Conservation (phyloP, 2,329 filamentous ascomycete species). For the Fusarium annulatum region DNA sequence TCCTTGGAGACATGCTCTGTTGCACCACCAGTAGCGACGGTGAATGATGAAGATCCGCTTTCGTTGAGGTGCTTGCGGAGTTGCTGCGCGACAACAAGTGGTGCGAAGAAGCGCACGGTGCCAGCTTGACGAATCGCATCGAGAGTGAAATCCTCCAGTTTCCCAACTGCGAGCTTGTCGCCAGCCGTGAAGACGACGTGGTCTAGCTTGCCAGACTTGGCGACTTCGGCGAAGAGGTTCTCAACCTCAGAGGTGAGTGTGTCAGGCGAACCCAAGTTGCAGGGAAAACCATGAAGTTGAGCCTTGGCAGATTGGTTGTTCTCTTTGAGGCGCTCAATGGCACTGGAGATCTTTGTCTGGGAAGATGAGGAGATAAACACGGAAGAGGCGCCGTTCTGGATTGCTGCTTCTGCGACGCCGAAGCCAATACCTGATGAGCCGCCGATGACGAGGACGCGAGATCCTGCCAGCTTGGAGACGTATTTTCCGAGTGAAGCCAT, state of each 20-base stretch:
- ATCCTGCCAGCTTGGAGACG: slow-evolving; percentile 36
- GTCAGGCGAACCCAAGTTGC: slow-evolving; percentile 22
- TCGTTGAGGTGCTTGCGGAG: slow-evolving; percentile 30
- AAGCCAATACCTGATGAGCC: slow-evolving; percentile 39
- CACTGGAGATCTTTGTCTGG: slow-evolving; percentile 12
- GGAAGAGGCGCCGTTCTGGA: slow-evolving; percentile 27
- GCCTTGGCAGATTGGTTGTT: slow-evolving; percentile 25
- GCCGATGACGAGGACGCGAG: slow-evolving; percentile 39
- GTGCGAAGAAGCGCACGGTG: slow-evolving; percentile 35
- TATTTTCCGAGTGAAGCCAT: slow-evolving; percentile 32
- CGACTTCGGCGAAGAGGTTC: slow-evolving; percentile 22
- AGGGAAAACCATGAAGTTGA: slow-evolving; percentile 31
- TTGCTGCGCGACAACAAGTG: slow-evolving; percentile 33
- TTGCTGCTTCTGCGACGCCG: slow-evolving; percentile 34
- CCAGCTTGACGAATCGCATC: slow-evolving; percentile 32
- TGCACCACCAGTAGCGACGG: slow-evolving; percentile 29
- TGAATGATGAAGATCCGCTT: slow-evolving; percentile 26
- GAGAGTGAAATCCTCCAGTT: slow-evolving; percentile 22
- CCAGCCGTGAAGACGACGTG: slow-evolving; percentile 39
- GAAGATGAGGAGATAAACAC: slow-evolving; percentile 34
- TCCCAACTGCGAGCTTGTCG: slow-evolving; percentile 22
- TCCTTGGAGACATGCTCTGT: slow-evolving; percentile 28
- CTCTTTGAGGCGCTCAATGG: slow-evolving; percentile 26
- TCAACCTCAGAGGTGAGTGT: slow-evolving; percentile 25
- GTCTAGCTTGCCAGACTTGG: slow-evolving; percentile 30